Evolutionary conservation across 495 filamentous ascomycete species (phyloP).

Genomic region (Astrothelium subdiscretum): DNA sequence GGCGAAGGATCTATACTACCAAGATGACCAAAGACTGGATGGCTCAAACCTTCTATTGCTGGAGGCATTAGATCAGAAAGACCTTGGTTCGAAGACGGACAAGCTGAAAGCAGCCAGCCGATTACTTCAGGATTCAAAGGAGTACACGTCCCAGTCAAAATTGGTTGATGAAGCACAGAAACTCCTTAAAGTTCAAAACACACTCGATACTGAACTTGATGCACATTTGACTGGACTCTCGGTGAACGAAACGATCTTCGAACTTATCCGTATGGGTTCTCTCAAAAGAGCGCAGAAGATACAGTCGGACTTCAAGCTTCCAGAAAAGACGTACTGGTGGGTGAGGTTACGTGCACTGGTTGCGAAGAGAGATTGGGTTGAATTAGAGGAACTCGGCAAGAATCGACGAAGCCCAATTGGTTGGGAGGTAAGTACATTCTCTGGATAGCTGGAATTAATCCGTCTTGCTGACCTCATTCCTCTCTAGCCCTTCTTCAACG

Average conservation of each 20-base stretch:
- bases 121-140: slow-evolving; percentile 71
- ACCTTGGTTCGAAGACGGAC: slow-evolving; percentile 53
- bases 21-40: slow-evolving; percentile 86
- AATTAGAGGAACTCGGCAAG: slow-evolving; percentile 72
- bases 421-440: slow-evolving; percentile 67
- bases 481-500: slow-evolving; percentile 76
- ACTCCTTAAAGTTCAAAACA: slow-evolving; percentile 74
- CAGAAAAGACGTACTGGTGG: slow-evolving; percentile 87
- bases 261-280: slow-evolving; percentile 63
- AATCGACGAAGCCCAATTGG: slow-evolving; percentile 79
- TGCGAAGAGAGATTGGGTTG: slow-evolving; percentile 77
- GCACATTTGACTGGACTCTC: slow-evolving; percentile 68
- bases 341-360: slow-evolving; percentile 80
- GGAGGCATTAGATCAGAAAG: slow-evolving; percentile 61
- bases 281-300: slow-evolving; percentile 71
- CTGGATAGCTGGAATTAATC: slow-evolving; percentile 2
- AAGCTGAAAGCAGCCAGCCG: slow-evolving; percentile 79
- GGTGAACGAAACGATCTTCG: slow-evolving; percentile 82
- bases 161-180: slow-evolving; percentile 64
- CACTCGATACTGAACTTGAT: slow-evolving; percentile 68
- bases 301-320: slow-evolving; percentile 82
- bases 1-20: slow-evolving; percentile 93
- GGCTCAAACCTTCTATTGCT: slow-evolving; percentile 75
- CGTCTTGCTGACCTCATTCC: slow-evolving; percentile 1
- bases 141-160: slow-evolving; percentile 61